phyloP scores from a whole-genome alignment of 805 yeast genomes.

The Suhomyces xylopsoci region DNA sequence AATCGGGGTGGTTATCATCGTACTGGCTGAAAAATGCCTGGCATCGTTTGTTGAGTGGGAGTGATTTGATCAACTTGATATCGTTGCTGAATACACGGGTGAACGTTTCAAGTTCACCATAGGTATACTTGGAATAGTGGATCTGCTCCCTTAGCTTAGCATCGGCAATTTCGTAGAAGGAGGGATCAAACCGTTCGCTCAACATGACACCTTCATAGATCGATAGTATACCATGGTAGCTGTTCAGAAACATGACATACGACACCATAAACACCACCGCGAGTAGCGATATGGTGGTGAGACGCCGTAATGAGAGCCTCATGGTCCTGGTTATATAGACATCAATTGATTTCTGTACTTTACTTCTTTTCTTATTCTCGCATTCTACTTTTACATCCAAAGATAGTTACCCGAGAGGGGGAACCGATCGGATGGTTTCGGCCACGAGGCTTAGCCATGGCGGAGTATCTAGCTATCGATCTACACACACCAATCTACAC shows the following conservation, averaged over 20 bases:
- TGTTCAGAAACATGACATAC: not conserved
- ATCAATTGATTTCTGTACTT: not conserved
- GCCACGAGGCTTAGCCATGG: not conserved
- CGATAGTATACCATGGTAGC: not conserved
- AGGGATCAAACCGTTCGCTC: slow-evolving; percentile 6
- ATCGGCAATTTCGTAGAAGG: slow-evolving; percentile 12
- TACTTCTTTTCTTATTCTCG: not conserved
- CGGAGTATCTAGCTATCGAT: not conserved
- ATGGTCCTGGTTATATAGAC: not conserved
- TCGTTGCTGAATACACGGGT: slow-evolving; percentile 5
- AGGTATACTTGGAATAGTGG: slow-evolving; percentile 26
- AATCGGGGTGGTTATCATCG: slow-evolving; percentile 17
- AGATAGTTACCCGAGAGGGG: not conserved
- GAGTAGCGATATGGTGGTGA: not conserved
- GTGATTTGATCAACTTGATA: slow-evolving; percentile 5
- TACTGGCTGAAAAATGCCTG: slow-evolving; percentile 21
- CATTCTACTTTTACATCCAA: not conserved
- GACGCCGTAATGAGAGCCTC: slow-evolving; percentile 8
- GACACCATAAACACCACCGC: not conserved
- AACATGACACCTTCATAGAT: slow-evolving; percentile 1
- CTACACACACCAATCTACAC: not conserved
- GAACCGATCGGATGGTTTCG: too few species aligned
- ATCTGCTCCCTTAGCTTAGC: slow-evolving; percentile 11
- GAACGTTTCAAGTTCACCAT: slow-evolving; percentile 18
- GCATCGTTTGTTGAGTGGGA: slow-evolving; percentile 23